Evolutionary conservation across 495 filamentous ascomycete genomes (phyloP).

Genomic region (Lasiosphaeria ovina): DNA sequence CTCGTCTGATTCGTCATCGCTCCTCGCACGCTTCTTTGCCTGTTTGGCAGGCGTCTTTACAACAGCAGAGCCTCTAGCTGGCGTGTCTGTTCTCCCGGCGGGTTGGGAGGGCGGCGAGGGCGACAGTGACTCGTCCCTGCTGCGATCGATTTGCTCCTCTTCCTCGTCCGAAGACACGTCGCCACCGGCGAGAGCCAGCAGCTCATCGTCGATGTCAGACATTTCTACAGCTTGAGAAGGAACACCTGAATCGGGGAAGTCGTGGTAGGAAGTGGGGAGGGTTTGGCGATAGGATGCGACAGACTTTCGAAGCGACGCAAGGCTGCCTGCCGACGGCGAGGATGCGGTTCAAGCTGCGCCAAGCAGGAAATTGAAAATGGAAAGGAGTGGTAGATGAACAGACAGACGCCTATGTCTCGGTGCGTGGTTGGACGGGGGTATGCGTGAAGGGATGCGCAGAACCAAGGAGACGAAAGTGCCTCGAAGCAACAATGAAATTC

Average conservation of each 20-base stretch:
- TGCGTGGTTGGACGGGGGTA: no score
- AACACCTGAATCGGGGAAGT: not conserved
- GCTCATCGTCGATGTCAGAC: slow-evolving; percentile 81
- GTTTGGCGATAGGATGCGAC: not conserved
- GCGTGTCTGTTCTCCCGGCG: slow-evolving; percentile 28
- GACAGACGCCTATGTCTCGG: no score
- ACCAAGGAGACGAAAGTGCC: no score
- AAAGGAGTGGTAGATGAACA: no score
- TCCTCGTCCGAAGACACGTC: slow-evolving; percentile 53
- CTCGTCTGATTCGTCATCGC: slow-evolving; percentile 68
- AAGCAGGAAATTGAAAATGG: no score
- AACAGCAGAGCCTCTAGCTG: slow-evolving; percentile 36
- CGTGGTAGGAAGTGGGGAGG: not conserved
- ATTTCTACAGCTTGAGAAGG: slow-evolving; percentile 23
- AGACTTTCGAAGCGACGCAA: not conserved
- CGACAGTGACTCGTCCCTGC: slow-evolving; percentile 38
- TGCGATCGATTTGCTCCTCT: slow-evolving; percentile 39
- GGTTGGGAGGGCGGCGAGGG: slow-evolving; percentile 31
- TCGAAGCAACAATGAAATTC: no score
- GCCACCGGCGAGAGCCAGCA: slow-evolving; percentile 80
- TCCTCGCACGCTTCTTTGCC: slow-evolving; percentile 40
- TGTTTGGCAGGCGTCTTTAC: slow-evolving; percentile 52
- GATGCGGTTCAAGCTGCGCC: no score
- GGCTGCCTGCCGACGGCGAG: no score
- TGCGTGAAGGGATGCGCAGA: no score